Base-by-base conservation (phyloP, 176 grass and related monocot species). In the Aegilops tauschii region DNA sequence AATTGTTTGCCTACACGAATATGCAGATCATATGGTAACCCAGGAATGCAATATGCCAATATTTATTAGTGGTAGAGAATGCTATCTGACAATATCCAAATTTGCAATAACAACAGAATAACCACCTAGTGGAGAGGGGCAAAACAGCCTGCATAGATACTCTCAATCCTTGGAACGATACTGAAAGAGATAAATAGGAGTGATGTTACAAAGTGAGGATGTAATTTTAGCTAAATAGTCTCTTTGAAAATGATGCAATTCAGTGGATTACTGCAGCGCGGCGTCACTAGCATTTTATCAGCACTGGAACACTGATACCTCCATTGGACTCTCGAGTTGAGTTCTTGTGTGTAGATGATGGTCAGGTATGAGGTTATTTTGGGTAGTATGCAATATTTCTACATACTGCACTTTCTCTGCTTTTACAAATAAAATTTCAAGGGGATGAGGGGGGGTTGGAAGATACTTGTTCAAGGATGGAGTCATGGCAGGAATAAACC, bases 61-160 rank as follows among this genome's bases (percentile, higher is more conserved):
- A 18, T 82, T 39, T 83, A 2, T 20, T 65, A 44, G 8, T 20
- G 9, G 20, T 80, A 20, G 27, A 49, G 35, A 70, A 47, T 80
- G 27, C 54, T 80, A 81, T 21, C 11, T 64, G 28, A 32, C 28
- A 85, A 66, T 13, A 10, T 73, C 37, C 12, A 73, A 44, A 13
- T 73, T 44, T 44, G 12, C 21, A 69, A 18, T 20, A 20, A 58
- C 52, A 58, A 2, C 52, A 45, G 29, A 67, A 14, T 66, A 13
- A 67, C 28, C 29, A 67, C 52, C 52, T 58, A 16, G 1, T 44
- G 20, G 37, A 12, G 62, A 56, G n/a, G 28, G 4, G 61, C n/a
- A 67, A 81, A 82, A 87, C 45, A 82, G 25, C 32, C 16, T 83
- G 17, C 62, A 9, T 50, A 68, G 23, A 44, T 47, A 52, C 49